Conservation (phyloP, 495 filamentous ascomycete species). For the Tirmania nivea region DNA sequence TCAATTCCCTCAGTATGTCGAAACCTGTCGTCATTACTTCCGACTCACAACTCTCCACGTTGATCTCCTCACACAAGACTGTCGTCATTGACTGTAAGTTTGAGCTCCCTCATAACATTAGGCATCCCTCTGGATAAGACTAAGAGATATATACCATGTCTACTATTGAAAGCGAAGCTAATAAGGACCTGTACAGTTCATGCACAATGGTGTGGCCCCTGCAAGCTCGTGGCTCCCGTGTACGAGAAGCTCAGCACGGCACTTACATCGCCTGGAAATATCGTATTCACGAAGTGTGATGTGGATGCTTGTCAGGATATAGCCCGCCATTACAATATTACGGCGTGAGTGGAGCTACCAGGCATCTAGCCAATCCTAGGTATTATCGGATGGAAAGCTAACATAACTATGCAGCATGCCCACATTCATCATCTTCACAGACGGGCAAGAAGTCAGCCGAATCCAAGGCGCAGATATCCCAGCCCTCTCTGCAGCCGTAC, state of each 20-base stretch:
- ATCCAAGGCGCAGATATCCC: constrained; percentile 51
- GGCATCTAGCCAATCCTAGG: neutral
- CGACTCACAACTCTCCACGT: constrained; percentile 41
- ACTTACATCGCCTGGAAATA: constrained; percentile 47
- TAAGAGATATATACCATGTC: neutral
- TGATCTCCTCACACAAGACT: constrained; percentile 45
- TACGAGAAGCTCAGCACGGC: constrained; percentile 57
- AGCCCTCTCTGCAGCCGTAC: constrained; percentile 44
- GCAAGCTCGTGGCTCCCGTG: constrained; percentile 61
- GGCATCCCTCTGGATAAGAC: constrained; percentile 4
- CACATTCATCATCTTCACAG: constrained; percentile 80
- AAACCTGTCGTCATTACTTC: constrained; percentile 50
- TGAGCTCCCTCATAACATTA: constrained; percentile 13
- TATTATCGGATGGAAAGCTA: neutral
- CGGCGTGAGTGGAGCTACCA: constrained; percentile 31
- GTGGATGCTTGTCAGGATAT: constrained; percentile 55
- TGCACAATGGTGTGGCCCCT: constrained; percentile 70
- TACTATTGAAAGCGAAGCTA: constrained; percentile 8
- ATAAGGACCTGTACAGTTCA: constrained; percentile 37
- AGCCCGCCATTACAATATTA: constrained; percentile 45
- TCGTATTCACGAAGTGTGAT: constrained; percentile 76
- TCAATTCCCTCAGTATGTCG: constrained; percentile 12
- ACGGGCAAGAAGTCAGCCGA: constrained; percentile 39
- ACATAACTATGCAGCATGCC: constrained; percentile 27
- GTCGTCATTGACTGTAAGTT: constrained; percentile 73